A percentile compares a stretch with the other conserved stretches of the same genome.
phyloP scores from a whole-genome alignment of 2,329 filamentous ascomycete species.

The Arthrobotrys entomopaga region DNA sequence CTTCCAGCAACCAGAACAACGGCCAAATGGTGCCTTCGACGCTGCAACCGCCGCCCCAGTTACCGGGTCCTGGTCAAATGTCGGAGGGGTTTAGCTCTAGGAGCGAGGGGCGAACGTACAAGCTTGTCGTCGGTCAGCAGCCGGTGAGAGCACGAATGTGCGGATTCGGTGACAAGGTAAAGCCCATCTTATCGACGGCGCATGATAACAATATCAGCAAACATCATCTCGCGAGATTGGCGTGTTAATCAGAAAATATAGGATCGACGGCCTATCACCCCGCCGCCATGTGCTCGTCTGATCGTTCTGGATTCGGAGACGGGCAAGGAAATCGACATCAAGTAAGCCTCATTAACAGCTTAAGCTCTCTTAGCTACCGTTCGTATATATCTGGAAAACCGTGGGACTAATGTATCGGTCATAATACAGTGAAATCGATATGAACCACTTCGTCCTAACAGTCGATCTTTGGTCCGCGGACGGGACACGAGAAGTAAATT shows the following conservation, averaged over 20 bases:
- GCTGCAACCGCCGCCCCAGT: slow-evolving; percentile 46
- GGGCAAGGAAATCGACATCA: slow-evolving; percentile 83
- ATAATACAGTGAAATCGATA: slow-evolving; percentile 71
- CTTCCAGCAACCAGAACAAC: slow-evolving; percentile 35
- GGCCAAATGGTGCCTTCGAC: slow-evolving; percentile 40
- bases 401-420: slow-evolving; percentile 9
- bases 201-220: slow-evolving; percentile 54
- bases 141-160: slow-evolving; percentile 96
- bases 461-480: slow-evolving; percentile 76
- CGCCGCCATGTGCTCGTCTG: slow-evolving; percentile 88
- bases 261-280: slow-evolving; percentile 95
- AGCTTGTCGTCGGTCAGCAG: slow-evolving; percentile 85
- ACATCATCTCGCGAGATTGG: slow-evolving; percentile 14
- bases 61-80: slow-evolving; percentile 54
- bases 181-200: neutral
- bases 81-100: slow-evolving; percentile 56
- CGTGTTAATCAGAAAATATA: slow-evolving; percentile 62
- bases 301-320: slow-evolving; percentile 79
- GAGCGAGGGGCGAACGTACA: slow-evolving; percentile 65
- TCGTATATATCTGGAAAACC: neutral
- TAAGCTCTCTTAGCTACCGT: too few relatives aligned
- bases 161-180: slow-evolving; percentile 97
- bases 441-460: slow-evolving; percentile 74
- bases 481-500: slow-evolving; percentile 72
- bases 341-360: slow-evolving; percentile 68